phyloP scores from a whole-genome alignment of 768 basidiomycete species.

The Multifurca ochricompacta region DNA sequence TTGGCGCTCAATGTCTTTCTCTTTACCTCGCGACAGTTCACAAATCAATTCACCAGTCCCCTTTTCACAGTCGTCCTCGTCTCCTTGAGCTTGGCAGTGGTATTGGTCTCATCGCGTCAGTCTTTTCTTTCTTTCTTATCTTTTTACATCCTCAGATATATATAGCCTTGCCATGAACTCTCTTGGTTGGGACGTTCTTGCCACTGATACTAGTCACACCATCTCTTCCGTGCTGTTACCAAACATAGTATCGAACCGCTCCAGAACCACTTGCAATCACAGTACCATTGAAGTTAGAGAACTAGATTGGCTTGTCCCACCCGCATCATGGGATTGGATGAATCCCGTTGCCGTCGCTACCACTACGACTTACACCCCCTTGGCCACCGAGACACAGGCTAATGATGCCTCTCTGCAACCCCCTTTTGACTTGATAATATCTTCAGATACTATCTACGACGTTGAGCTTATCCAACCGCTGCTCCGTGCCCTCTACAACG shows the following conservation, averaged over 20 bases:
- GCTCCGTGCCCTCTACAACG: conserved; percentile 52
- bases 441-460: conserved; percentile 78
- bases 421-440: conserved; percentile 69
- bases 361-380: conserved; percentile 16
- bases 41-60: conserved; percentile 19
- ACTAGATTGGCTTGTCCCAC: conserved; percentile 62
- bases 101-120: conserved; percentile 70
- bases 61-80: conserved; percentile 26
- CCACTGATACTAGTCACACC: conserved; percentile 65
- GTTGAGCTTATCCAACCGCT: conserved; percentile 57
- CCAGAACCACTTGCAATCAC: conserved; percentile 27
- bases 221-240: conserved; percentile 50
- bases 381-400: not conserved
- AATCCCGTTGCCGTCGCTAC: conserved; percentile 32
- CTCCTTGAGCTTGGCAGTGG: conserved; percentile 80
- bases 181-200: conserved; percentile 68
- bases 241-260: conserved; percentile 51
- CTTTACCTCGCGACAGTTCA: conserved; percentile 44
- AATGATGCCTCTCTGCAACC: conserved; percentile 31
- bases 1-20: conserved; percentile 70
- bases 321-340: conserved; percentile 50
- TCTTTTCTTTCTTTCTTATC: conserved; percentile 16
- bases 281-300: conserved; percentile 51
- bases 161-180: conserved; percentile 53
- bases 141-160: conserved; percentile 12